Evolutionary conservation across 208 protist genomes (phyloP).

Genomic region (Trypanosoma brucei): DNA sequence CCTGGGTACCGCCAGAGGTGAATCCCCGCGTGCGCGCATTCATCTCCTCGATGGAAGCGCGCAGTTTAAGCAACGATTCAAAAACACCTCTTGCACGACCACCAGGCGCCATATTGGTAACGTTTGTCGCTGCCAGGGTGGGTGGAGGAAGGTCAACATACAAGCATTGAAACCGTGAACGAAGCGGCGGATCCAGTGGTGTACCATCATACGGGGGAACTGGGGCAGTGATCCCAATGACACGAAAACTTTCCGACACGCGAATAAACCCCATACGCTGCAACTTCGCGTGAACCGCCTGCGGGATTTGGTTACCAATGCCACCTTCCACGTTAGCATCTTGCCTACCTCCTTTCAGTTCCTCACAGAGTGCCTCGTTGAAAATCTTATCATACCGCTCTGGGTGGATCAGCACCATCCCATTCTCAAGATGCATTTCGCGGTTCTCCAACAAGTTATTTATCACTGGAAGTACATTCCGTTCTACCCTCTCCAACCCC

Average conservation of each 20-base stretch:
- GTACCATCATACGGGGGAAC: conserved; percentile 82
- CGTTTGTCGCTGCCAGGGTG: conserved; percentile 13
- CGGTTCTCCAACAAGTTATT: conserved; percentile 96
- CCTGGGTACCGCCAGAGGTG: conserved; percentile 1
- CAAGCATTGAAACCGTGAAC: conserved; percentile 82
- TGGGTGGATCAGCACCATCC: conserved; percentile 84
- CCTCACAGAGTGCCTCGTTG: conserved; percentile 30
- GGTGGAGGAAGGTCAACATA: conserved; percentile 54
- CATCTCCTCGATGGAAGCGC: conserved; percentile 47
- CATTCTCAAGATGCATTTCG: conserved; percentile 95
- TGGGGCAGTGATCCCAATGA: conserved; percentile 93
- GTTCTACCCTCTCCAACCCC: conserved; percentile 92
- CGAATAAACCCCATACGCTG: conserved; percentile 75
- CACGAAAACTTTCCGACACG: conserved; percentile 89
- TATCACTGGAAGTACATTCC: conserved; percentile 92
- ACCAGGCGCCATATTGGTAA: not conserved
- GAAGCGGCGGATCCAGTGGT: conserved; percentile 83
- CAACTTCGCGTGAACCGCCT: conserved; percentile 50
- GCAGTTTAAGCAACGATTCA: conserved; percentile 44
- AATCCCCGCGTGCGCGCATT: conserved; percentile 59
- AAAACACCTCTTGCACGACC: conserved; percentile 5
- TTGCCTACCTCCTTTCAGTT: not conserved
- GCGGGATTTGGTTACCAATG: not conserved
- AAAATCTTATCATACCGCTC: conserved; percentile 87
- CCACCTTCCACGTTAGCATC: not conserved